These are phyloP conservation scores for Murraya koenigii DNA, from an alignment of 345 rosid species.

Conservation along the genomic window DNA sequence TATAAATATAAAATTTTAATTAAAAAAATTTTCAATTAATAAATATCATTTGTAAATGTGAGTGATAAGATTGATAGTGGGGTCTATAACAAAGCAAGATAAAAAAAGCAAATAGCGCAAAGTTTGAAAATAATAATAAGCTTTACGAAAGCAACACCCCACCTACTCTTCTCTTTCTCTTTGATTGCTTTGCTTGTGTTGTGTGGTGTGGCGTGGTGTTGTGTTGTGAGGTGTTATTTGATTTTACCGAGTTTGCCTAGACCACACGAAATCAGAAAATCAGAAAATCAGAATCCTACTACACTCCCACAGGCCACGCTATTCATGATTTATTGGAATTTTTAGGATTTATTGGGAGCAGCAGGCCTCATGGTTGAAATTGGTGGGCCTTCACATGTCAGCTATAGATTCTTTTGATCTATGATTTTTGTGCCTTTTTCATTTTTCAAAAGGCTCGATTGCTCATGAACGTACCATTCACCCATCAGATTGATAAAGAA, in stretches of 20 bases:
- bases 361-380: background rate
- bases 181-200: slow-evolving; percentile 19
- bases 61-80: slow-evolving; percentile 12
- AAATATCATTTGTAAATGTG: too few species aligned
- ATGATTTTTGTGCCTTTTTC: background rate
- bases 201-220: background rate
- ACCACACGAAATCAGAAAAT: slow-evolving; percentile 21
- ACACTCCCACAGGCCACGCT: background rate
- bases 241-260: slow-evolving; percentile 14
- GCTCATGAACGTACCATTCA: background rate
- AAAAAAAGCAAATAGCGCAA: slow-evolving; percentile 19
- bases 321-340: background rate
- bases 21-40: too few species aligned
- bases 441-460: background rate
- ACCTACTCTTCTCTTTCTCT: slow-evolving; percentile 34
- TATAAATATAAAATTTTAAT: too few species aligned
- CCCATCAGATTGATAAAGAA: background rate
- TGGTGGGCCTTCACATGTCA: background rate
- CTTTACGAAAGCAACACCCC: slow-evolving; percentile 52
- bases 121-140: slow-evolving; percentile 15
- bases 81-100: slow-evolving; percentile 11
- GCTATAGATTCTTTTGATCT: background rate
- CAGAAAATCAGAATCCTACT: background rate
- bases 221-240: background rate
- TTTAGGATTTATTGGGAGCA: background rate